Base-by-base conservation (phyloP, 2,329 filamentous ascomycete species). In the Nothophaeocryptopus gaeumannii region DNA sequence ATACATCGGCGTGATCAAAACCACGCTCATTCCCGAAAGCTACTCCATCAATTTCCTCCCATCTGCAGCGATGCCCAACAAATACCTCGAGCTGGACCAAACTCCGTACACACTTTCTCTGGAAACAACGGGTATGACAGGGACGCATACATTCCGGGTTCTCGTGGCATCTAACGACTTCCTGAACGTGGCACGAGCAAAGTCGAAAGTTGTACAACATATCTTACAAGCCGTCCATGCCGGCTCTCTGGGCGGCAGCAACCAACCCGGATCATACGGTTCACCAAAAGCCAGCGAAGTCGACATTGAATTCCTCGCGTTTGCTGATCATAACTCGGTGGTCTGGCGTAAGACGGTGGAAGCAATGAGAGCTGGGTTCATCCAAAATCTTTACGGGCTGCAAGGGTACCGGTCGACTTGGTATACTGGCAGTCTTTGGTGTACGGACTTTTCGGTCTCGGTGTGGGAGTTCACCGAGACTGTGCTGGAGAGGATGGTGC, bases 401-500 rank as follows among this genome's bases (percentile, higher is more conserved):
- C 48, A 51, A 33, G 48, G 48, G n/a, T 33, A 47, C 42, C 48
- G 48, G 14, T 47, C 48, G 10, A 51, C 43, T 8, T 51, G 48
- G 48, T 51, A 47, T 16, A 47, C 48, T 10, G 48, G 48, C 2
- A 41, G 42, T 29, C 16, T 51, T n/a, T 51, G 48, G 48, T 36
- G 31, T 11, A 45, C 43, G 8, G 48, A 51, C 38, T 51, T 47
- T 31, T 51, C 48, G 8, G 46, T 42, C 15, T 42, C 38, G 10
- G 43, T 47, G 1, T 51, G 48, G 48, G 48, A 42, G 11, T 51
- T 51, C n/a, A 47, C 48, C 15, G 48, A 47, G 14, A 51, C 48
- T 2, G 43, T 51, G 13, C 29, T 51, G 13, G 48, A 51, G 14
- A 46, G 38, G 34, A 41, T 51, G 48, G n/a, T 47, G 32, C 34